Evolutionary conservation across 106 monocot species (phyloP), one percentile per base, ranked within the genome.

Genomic region (Agapanthus africanus): DNA sequence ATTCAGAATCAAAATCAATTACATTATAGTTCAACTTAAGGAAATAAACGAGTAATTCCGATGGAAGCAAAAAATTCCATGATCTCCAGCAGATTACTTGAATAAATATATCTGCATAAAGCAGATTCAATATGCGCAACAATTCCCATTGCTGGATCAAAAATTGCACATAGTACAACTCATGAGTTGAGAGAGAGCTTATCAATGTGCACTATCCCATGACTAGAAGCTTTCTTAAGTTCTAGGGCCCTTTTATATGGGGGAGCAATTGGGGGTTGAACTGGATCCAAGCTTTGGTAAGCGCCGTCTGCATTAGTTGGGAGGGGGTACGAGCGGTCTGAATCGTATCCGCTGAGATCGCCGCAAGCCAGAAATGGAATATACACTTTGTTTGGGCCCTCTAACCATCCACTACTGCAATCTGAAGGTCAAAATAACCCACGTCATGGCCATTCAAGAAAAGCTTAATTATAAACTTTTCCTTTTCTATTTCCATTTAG

Each of bases 361-460:
- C 95, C 95, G 19, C 95, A 95, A 7, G 95, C 95, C 73, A 95
- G 60, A 79, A 95, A 95, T 18, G 95, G 95, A 66, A 95, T 91
- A 54, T 88, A 95, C 9, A 88, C 84, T 76, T 91, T 88, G 80
- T 91, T 95, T 35, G 85, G 79, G 4, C 95, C 95, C 78, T 95
- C 91, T 52, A 95, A 71, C 95, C 95, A 91, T 39, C 86, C 95
- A 65, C 95, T 95, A 37, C 86, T 79, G 71, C 95, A 95, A 76
- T 91, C 95, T 91, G 69, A 37, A 73, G 64, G 30, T 50, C 51
- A 69, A 41, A 34, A 69, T 11, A 69, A 46, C 23, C 32, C 50
- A 3, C 4, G 3, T 50, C 18, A 50, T 50, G 30, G 11, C 30
- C 4, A 13, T 22, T 10, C 9, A 18, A 32, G 10, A 64, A 11